Evolutionary conservation across 768 basidiomycete species (phyloP), one percentile per base, ranked within the genome.

Genomic region (Mycena indigotica): DNA sequence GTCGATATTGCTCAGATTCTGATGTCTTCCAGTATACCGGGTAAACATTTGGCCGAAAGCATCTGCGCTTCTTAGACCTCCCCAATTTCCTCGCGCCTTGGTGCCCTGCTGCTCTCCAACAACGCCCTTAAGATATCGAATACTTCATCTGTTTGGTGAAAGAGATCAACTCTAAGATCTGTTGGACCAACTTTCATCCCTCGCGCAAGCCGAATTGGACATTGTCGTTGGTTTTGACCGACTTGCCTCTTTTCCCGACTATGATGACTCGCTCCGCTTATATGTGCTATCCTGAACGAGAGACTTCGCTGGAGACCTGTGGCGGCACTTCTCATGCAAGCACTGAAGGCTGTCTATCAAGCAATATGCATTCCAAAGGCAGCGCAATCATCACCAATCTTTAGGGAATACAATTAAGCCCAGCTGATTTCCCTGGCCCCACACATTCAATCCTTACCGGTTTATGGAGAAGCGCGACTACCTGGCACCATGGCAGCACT

Each of bases 21-120:
- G 28, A 13, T 28, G 30, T 15, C 4, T 26, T 46, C 21, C 24
- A 80, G 79, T 50, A 78, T 80, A 55, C 79, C 78, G 2, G 78
- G 79, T 26, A 81, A 79, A 64, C 79, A 78, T 50, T 56, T 81
- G 3, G 79, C 80, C 13, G 79, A 81, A 64, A 76, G 76, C 1
- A 73, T 77, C 73, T 78, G 78, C 0, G 79, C 78, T 73, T 81
- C 2, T 65, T 80, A 4, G 75, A 75, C 52, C 70, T 81, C 21
- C 79, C 79, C 5, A 52, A 58, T 16, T 61, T 64, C 50, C 35
- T 64, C 15, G 61, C 62, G 2, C 55, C 40, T 5, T 62, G 53
- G 57, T 56, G 52, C n/a, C 52, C 52, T 19, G 58, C 26, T 8
- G 58, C 53, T 2, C 29, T 59, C 19, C 49, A 63, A 39, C 73